Evolutionary conservation across 257 asterid genomes (phyloP).

Genomic region (Fraxinus pennsylvanica): DNA sequence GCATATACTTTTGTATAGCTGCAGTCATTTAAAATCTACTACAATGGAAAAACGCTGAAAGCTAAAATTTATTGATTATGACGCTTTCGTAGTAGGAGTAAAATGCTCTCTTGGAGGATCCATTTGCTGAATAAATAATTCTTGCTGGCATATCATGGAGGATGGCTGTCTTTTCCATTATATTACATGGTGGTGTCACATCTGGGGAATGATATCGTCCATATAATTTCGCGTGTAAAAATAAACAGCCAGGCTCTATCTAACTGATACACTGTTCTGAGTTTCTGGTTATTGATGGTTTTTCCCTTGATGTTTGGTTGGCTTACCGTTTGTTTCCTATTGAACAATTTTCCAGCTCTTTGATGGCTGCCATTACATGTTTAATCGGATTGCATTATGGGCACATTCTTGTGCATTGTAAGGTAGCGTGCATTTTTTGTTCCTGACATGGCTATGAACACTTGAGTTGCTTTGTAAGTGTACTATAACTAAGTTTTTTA

Average conservation of each 20-base stretch:
- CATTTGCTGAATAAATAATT: not conserved
- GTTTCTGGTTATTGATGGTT: constrained; percentile 23
- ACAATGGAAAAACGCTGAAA: not conserved
- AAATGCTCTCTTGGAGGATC: not conserved
- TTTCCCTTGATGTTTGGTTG: constrained; percentile 10
- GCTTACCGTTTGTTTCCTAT: constrained; percentile 25
- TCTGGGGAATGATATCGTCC: not conserved
- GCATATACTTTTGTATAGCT: not conserved
- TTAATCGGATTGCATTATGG: constrained; percentile 83
- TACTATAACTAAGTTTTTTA: constrained; percentile 8
- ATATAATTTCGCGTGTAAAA: not conserved
- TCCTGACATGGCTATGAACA: constrained; percentile 17
- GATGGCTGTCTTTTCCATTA: not conserved
- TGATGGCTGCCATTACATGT: constrained; percentile 88
- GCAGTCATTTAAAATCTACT: not conserved
- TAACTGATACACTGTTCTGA: not conserved
- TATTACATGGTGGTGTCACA: not conserved
- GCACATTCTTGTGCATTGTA: constrained; percentile 73
- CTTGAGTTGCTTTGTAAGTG: constrained; percentile 21
- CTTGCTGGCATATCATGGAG: not conserved
- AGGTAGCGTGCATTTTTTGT: constrained; percentile 46
- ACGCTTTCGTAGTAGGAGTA: not conserved
- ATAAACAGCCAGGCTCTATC: not conserved
- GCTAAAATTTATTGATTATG: not conserved
- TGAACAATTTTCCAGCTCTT: constrained; percentile 54